Conservation (phyloP, 1,284 basidiomycete genomes). For the Porogramme epimiltina region DNA sequence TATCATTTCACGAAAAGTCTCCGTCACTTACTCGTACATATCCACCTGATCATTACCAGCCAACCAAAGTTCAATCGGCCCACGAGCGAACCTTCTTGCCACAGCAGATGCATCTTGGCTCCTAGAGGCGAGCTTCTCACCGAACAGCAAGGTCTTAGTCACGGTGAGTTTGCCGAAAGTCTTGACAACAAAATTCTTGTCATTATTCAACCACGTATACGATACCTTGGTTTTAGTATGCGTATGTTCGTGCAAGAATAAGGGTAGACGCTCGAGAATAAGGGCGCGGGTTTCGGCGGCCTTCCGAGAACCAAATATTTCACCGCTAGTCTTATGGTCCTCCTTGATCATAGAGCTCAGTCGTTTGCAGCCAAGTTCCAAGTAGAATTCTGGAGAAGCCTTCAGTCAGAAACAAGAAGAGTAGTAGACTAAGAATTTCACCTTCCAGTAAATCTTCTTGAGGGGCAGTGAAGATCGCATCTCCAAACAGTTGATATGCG, state of each 20-base stretch:
- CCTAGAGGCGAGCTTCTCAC: slow-evolving; percentile 48
- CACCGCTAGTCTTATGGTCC: slow-evolving; percentile 64
- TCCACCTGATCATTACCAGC: slow-evolving; percentile 79
- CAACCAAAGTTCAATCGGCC: slow-evolving; percentile 77
- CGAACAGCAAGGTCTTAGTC: slow-evolving; percentile 59
- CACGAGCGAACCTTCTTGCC: slow-evolving; percentile 56
- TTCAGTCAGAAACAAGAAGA: not conserved
- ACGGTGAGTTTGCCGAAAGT: slow-evolving; percentile 64
- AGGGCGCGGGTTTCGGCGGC: slow-evolving; percentile 57
- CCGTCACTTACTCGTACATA: slow-evolving; percentile 81
- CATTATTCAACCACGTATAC: slow-evolving; percentile 73
- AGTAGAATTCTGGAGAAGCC: slow-evolving; percentile 60
- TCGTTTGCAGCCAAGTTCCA: slow-evolving; percentile 64
- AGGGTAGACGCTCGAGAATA: slow-evolving; percentile 85
- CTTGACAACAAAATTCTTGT: slow-evolving; percentile 74
- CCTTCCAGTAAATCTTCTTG: slow-evolving; percentile 89
- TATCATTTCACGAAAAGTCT: not conserved
- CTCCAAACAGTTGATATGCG: slow-evolving; percentile 76
- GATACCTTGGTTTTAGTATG: slow-evolving; percentile 71
- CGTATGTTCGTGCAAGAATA: slow-evolving; percentile 91
- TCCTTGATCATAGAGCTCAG: slow-evolving; percentile 78
- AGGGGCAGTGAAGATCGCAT: slow-evolving; percentile 79
- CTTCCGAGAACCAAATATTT: slow-evolving; percentile 50
- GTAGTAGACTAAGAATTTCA: slow-evolving; percentile 29
- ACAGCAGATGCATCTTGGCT: slow-evolving; percentile 78